Base-by-base conservation (phyloP, 352 stramenopile species). In the Pythium volutum region DNA sequence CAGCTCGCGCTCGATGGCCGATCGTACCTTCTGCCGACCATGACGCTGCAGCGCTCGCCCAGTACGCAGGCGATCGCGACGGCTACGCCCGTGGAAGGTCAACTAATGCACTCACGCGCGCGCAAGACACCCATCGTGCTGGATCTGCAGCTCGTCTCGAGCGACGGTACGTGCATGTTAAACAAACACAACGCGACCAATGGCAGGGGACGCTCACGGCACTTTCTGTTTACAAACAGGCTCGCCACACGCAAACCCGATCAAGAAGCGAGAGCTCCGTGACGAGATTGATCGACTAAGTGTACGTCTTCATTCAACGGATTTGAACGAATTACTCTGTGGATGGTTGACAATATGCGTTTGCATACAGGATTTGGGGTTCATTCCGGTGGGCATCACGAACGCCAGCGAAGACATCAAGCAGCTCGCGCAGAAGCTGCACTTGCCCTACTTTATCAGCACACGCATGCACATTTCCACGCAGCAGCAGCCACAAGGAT, bases 381-480 rank as follows among this genome's bases (percentile, higher is more conserved):
- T 89, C 55, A 48, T 87, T 20, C 82, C 82, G 0, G 81, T 93
- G 45, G 85, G 81, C 11, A 79, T 95, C 66, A 92, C 85, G 10
- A 93, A 95, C 57, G 85, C 85, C 42, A 93, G 85, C 51, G 82
- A 94, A 66, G 84, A 94, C 63, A 74, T 94, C 56, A 94, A 94
- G 69, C 73, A 83, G 50, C 51, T 78, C 56, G 81, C 82, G 3
- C 71, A 74, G 3, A 71, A 70, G 43, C 73, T 91, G 23, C 76
- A 86, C 39, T 61, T 93, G 29, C 80, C 84, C 9, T 91, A 76
- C 49, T 84, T 93, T 38, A 94, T 94, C 68, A 81, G 78, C 55
- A 92, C 80, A 26, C 79, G 82, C 18, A 61, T 88, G 62, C 69
- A 73, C 27, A 39, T 69, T 14, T 31, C 67, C 16, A 47, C 68